Percentiles rank a stretch among this genome's conserved stretches.
Evolutionary conservation across 73 alveolate species (phyloP).

Genomic region (Tetrahymena elliotti): DNA sequence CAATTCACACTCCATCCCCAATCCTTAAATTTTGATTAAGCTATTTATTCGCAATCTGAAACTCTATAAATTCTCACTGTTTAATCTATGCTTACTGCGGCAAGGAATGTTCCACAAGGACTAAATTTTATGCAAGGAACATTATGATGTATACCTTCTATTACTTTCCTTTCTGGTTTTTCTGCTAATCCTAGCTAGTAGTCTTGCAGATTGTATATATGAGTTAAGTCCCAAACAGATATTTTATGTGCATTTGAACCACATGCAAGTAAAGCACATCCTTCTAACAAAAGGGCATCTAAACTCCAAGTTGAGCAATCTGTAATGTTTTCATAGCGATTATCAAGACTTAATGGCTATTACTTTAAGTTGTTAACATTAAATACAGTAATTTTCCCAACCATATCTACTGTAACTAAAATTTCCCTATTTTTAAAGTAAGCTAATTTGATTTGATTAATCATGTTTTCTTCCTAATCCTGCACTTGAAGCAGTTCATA

Average conservation of each 20-base stretch:
- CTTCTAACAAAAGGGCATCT: not conserved
- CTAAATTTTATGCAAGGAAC: slow-evolving; percentile 45
- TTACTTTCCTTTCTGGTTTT: not conserved
- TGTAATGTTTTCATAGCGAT: not conserved
- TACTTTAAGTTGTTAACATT: not conserved
- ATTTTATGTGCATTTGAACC: not conserved
- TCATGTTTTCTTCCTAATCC: not conserved
- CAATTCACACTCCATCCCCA: not conserved
- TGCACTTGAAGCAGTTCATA: not conserved
- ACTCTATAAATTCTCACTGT: slow-evolving; percentile 19
- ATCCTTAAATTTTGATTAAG: not conserved
- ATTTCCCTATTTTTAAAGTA: not conserved
- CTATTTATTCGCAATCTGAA: not conserved
- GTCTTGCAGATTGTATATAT: not conserved
- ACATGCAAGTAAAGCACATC: not conserved
- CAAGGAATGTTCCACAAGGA: slow-evolving; percentile 57
- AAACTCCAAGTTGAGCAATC: not conserved
- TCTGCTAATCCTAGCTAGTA: not conserved
- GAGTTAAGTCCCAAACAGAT: not conserved
- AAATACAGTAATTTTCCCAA: not conserved
- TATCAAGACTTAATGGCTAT: not conserved
- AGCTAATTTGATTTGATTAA: not conserved
- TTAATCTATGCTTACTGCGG: slow-evolving; percentile 43
- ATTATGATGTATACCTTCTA: slow-evolving; percentile 44
- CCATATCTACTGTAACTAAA: not conserved